phyloP scores from a whole-genome alignment of 2,329 filamentous ascomycete species.

The Fusarium incarnatum region DNA sequence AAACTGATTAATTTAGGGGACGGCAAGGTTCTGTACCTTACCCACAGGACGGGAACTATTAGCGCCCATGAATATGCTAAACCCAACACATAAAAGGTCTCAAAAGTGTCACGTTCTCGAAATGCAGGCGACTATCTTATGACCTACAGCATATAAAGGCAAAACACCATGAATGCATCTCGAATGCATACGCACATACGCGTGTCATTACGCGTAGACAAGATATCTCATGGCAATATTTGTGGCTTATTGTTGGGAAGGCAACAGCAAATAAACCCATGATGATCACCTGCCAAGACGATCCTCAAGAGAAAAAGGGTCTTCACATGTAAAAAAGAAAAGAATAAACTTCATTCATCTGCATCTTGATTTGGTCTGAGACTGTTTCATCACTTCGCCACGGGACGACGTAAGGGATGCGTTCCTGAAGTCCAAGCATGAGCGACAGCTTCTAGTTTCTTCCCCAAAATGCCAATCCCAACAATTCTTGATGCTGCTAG shows the following conservation, averaged over 20 bases:
- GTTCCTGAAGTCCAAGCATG: conserved; percentile 24
- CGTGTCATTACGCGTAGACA: conserved; percentile 30
- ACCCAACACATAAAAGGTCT: conserved; percentile 19
- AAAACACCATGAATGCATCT: conserved; percentile 5
- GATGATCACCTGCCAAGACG: conserved; percentile 22
- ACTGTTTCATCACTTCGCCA: conserved; percentile 38
- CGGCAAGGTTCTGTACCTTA: conserved; percentile 1
- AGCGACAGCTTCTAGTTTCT: conserved; percentile 27
- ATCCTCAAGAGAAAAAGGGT: conserved; percentile 16
- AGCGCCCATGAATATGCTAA: conserved; percentile 23
- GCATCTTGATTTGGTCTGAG: conserved; percentile 30
- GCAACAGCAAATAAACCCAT: conserved; percentile 3
- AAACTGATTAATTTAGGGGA: conserved; percentile 19
- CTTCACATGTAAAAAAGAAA: conserved; percentile 30
- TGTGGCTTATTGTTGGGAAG: conserved; percentile 15
- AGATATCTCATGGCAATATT: conserved; percentile 14
- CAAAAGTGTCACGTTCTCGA: conserved; percentile 7
- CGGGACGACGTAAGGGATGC: conserved; percentile 32
- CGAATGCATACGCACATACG: background rate
- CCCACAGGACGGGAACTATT: conserved; percentile 25
- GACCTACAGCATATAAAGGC: background rate
- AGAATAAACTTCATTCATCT: conserved; percentile 14
- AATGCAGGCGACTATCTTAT: background rate
- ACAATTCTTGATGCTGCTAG: background rate
- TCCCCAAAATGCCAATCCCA: conserved; percentile 21